Evolutionary conservation across 116 monocot species (phyloP).

Genomic region (Posidonia oceanica): DNA sequence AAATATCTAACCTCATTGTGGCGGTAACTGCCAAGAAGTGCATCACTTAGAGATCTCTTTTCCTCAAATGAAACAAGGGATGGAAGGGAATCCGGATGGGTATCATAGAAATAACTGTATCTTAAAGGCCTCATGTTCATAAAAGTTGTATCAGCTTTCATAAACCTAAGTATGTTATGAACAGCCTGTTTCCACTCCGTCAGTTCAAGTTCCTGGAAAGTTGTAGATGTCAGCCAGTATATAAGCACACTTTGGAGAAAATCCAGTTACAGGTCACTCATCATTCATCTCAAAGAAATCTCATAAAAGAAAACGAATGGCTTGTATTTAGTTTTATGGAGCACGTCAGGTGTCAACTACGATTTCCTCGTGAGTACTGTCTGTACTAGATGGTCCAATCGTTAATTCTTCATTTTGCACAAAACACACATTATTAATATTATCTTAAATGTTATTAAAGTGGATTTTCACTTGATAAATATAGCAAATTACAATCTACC

Average conservation of each 20-base stretch:
- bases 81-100: conserved; percentile 48
- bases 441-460: no score
- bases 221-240: background rate
- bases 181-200: conserved; percentile 91
- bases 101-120: conserved; percentile 73
- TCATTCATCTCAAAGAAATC: background rate
- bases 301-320: no score
- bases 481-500: no score
- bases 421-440: no score
- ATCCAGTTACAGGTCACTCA: background rate
- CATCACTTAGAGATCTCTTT: conserved; percentile 41
- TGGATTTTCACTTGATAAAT: no score
- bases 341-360: no score
- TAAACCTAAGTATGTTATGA: conserved; percentile 66
- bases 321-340: no score
- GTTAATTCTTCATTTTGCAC: no score
- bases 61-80: conserved; percentile 12
- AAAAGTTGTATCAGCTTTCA: conserved; percentile 63
- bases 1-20: conserved; percentile 54
- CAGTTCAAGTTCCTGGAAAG: conserved; percentile 56
- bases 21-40: conserved; percentile 59
- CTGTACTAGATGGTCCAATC: no score
- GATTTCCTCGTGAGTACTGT: no score
- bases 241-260: background rate
- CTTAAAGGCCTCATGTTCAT: conserved; percentile 90